These are phyloP conservation scores for Dentiscutata heterogama DNA, from an alignment of 371 early-diverging fungal genomes.

Conservation along the genomic window DNA sequence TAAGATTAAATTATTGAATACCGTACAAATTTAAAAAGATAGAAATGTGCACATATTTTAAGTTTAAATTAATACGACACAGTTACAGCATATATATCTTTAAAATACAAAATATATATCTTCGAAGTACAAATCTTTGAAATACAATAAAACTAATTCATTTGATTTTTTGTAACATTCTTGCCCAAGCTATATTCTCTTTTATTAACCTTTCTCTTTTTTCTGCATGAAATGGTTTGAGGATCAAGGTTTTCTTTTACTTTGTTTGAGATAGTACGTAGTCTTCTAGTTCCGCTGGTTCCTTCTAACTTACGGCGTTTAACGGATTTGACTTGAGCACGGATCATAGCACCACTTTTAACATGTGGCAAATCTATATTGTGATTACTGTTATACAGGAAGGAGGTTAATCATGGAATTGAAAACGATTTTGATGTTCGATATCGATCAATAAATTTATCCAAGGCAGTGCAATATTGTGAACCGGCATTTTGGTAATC, in stretches of 20 bases:
- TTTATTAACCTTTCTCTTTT: constrained; percentile 10
- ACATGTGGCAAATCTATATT: constrained; percentile 11
- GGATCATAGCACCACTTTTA: constrained; percentile 11
- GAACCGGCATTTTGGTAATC: constrained; percentile 14
- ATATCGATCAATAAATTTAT: constrained; percentile 26
- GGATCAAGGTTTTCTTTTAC: constrained; percentile 4
- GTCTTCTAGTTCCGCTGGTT: neutral
- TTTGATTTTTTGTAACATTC: neutral
- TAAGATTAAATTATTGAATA: no score
- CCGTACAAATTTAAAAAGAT: no score
- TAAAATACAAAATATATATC: no score
- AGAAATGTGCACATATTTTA: no score
- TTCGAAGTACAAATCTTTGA: no score
- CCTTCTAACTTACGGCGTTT: neutral
- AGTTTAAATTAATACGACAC: no score
- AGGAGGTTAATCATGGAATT: constrained; percentile 7
- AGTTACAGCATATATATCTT: no score
- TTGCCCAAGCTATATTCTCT: constrained; percentile 3
- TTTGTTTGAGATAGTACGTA: neutral
- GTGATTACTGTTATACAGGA: constrained; percentile 2
- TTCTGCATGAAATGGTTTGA: neutral
- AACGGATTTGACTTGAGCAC: neutral
- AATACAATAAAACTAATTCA: neutral
- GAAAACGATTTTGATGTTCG: neutral
- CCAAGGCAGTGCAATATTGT: neutral